Conservation (phyloP, 305 asterid species). For the Euphrasia arctica region DNA sequence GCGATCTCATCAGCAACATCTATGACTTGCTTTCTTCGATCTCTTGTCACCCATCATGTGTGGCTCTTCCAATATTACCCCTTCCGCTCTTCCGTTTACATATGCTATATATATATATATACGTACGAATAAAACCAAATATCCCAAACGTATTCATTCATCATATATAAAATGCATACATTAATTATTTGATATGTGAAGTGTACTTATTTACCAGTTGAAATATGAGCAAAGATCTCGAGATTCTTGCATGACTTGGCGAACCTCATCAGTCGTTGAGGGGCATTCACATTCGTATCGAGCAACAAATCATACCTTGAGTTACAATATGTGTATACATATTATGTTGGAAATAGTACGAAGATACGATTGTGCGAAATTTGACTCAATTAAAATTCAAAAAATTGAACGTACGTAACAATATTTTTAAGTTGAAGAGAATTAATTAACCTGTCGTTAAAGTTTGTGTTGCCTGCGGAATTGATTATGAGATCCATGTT, state of each 20-base stretch:
- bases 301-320: conserved; percentile 31
- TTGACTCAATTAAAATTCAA: too few relatives aligned
- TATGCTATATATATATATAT: conserved; percentile 19
- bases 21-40: conserved; percentile 18
- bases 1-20: conserved; percentile 34
- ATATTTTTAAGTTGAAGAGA: not conserved
- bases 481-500: conserved; percentile 4
- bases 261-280: conserved; percentile 29
- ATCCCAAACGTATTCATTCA: not conserved
- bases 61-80: conserved; percentile 28
- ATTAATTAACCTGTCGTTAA: conserved; percentile 9
- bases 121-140: not conserved
- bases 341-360: too few relatives aligned
- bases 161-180: too few relatives aligned
- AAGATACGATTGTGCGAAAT: too few relatives aligned
- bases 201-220: conserved; percentile 28
- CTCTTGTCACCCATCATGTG: conserved; percentile 30
- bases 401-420: too few relatives aligned
- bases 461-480: conserved; percentile 14
- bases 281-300: conserved; percentile 23
- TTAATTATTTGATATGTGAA: too few relatives aligned
- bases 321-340: too few relatives aligned
- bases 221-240: conserved; percentile 31
- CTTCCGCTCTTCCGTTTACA: conserved; percentile 33
- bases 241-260: conserved; percentile 33